Percentiles rank a stretch among this genome's conserved stretches.
Evolutionary conservation across 202 grass and related monocot species (phyloP).

Genomic region (Hordeum pubiflorum): DNA sequence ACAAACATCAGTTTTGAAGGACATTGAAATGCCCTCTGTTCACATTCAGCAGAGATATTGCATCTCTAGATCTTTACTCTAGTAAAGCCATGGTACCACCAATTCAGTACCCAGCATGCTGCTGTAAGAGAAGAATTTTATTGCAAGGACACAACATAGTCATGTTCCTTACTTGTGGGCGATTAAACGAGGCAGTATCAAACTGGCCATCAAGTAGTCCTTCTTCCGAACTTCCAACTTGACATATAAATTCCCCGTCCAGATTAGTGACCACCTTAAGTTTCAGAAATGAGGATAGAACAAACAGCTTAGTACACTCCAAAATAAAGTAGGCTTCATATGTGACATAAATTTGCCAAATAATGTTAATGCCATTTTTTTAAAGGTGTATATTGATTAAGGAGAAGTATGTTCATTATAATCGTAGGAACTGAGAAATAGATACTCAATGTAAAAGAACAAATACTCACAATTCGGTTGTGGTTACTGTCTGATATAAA

Average conservation of each 20-base stretch:
- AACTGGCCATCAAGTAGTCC: conserved; percentile 86
- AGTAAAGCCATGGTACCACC: conserved; percentile 10
- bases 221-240: conserved; percentile 87
- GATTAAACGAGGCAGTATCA: conserved; percentile 80
- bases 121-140: conserved; percentile 8
- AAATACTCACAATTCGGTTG: conserved; percentile 82
- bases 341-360: conserved; percentile 15
- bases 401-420: not conserved
- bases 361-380: not conserved
- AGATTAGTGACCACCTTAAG: conserved; percentile 79
- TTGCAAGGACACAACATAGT: conserved; percentile 12
- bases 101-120: not conserved
- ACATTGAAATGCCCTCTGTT: not conserved
- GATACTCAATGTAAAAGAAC: not conserved
- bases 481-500: conserved; percentile 98
- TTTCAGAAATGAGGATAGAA: conserved; percentile 20
- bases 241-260: conserved; percentile 72
- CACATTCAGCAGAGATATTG: not conserved
- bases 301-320: conserved; percentile 15
- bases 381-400: not conserved
- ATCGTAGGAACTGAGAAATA: conserved; percentile 1
- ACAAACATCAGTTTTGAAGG: not conserved
- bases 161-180: conserved; percentile 66
- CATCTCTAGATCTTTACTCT: not conserved
- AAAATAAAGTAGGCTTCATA: conserved; percentile 8